Evolutionary conservation across 2,329 filamentous ascomycete genomes (phyloP), one percentile per base, ranked within the genome.

Genomic region (Bipolaris zeicola): DNA sequence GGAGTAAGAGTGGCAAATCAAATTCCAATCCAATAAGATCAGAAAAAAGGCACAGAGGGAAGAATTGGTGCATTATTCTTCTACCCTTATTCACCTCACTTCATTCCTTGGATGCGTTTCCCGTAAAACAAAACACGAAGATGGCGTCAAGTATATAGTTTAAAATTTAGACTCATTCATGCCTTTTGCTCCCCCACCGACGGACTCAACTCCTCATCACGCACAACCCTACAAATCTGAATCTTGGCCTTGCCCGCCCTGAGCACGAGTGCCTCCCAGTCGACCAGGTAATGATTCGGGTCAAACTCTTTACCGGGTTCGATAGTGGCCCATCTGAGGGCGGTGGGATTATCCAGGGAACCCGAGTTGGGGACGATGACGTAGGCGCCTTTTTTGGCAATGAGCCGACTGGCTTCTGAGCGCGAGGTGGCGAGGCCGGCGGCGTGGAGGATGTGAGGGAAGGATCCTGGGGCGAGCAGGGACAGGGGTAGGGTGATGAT

Each of bases 311-410:
- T 83, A 82, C 85, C 87, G 20, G 82, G 75, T 69, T 86, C 85
- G n/a, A 91, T 82, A 1, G 83, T 82, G 7, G 82, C 84, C 79
- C 87, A 92, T 24, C 81, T 79, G 24, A 92, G 81, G 14, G 79
- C 82, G 0, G 64, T 63, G 2, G 70, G 69, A 1, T 64, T 61
- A 7, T 70, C 71, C 4, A 49, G 79, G 74, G 33, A 72, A 67
- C 75, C 86, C 76, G 51, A 82, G 74, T 60, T 76, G 46, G 76
- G 76, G 16, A 79, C 55, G 1, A 54, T 62, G 3, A 91, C 81
- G 66, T 89, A 89, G 2, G 84, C 83, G 18, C 84, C 87, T 58
- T 82, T 77, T 20, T 79, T 76, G 7, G 73, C 61, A 24, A 87
- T 82, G 26, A 89, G 75, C 7, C 86, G 83, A 66, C 86, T 81